These are phyloP conservation scores for Colletotrichum noveboracense DNA, from an alignment of 2,329 filamentous ascomycete species.

Conservation along the genomic window DNA sequence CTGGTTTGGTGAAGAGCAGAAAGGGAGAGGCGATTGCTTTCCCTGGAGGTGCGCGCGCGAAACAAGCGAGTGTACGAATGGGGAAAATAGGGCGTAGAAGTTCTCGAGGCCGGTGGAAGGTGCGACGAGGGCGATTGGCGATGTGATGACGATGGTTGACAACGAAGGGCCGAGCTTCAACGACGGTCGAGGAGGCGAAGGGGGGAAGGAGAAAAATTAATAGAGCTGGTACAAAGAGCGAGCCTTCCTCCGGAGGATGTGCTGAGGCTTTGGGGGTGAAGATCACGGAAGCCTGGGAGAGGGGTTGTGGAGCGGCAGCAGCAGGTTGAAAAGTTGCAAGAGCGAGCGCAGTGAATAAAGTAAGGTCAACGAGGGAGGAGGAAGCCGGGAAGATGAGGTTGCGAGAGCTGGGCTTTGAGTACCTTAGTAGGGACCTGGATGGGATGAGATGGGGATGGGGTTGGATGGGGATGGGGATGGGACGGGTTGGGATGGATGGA, in stretches of 20 bases:
- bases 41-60: slow-evolving; percentile 4
- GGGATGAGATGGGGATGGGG: background rate
- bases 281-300: background rate
- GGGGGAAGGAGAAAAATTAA: background rate
- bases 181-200: background rate
- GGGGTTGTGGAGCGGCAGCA: background rate
- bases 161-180: background rate
- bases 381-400: background rate
- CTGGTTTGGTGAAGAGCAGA: background rate
- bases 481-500: background rate
- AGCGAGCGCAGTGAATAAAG: slow-evolving; percentile 14
- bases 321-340: background rate
- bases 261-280: background rate
- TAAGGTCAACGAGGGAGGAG: background rate
- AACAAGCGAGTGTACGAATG: slow-evolving; percentile 17
- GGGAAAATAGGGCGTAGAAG: background rate
- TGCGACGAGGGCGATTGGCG: background rate
- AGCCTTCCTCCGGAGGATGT: background rate
- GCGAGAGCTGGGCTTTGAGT: background rate
- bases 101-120: background rate
- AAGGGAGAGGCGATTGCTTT: background rate
- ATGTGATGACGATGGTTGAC: background rate
- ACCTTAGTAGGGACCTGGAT: background rate
- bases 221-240: background rate
- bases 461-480: background rate